Evolutionary conservation across 2,329 filamentous ascomycete species (phyloP).

Genomic region (Aspergillus sp.): DNA sequence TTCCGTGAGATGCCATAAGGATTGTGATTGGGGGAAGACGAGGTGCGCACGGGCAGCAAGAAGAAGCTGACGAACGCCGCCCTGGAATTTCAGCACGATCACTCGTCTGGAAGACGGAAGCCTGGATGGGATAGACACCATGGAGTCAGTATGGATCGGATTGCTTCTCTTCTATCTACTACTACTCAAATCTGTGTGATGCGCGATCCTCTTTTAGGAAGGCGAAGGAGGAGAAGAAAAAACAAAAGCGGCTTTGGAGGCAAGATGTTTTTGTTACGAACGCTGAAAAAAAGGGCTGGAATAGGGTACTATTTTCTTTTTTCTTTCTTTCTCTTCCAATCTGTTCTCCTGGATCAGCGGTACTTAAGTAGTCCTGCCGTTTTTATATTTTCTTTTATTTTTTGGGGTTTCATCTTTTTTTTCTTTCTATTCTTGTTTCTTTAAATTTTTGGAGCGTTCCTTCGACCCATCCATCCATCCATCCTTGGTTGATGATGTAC

Average conservation of each 20-base stretch:
- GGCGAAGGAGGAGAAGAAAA: background rate
- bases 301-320: background rate
- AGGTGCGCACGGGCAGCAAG: slow-evolving; percentile 27
- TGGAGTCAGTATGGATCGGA: slow-evolving; percentile 15
- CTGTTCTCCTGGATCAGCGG: slow-evolving; percentile 14
- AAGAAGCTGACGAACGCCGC: slow-evolving; percentile 21
- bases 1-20: slow-evolving; percentile 29
- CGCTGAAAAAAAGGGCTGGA: slow-evolving; percentile 7
- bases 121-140: slow-evolving; percentile 17
- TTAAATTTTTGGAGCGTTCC: background rate
- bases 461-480: background rate
- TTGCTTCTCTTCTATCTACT: slow-evolving; percentile 2
- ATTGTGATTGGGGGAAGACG: slow-evolving; percentile 24
- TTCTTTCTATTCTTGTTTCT: background rate
- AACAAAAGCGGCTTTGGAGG: slow-evolving; percentile 9
- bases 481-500: background rate
- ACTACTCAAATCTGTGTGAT: slow-evolving; percentile 20
- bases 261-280: background rate
- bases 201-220: slow-evolving; percentile 16
- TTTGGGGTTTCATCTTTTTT: background rate
- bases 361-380: slow-evolving; percentile 16
- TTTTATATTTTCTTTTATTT: slow-evolving; percentile 8
- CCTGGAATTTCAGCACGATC: slow-evolving; percentile 20
- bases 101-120: slow-evolving; percentile 18
- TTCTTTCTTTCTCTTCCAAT: no score